Percentiles rank a stretch among this genome's conserved stretches.
Conservation (phyloP, 2,329 filamentous ascomycete species). For the Apiospora kogelbergensis region DNA sequence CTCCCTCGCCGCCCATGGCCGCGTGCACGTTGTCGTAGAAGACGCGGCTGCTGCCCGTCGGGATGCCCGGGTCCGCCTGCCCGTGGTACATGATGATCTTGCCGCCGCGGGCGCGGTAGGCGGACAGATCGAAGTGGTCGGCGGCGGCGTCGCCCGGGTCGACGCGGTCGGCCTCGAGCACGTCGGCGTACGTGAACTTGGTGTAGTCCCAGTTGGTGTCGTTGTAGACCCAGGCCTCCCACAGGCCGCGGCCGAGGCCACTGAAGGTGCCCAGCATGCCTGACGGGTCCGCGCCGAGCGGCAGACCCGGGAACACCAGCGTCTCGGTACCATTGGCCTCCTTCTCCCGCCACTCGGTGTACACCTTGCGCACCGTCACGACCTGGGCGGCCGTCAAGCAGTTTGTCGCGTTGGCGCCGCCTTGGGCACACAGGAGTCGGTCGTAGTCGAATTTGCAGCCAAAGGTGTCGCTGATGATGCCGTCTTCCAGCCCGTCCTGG, state of each 20-base stretch:
- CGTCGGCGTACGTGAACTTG: conserved; percentile 26
- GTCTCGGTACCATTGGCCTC: conserved; percentile 23
- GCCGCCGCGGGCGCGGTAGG: conserved; percentile 30
- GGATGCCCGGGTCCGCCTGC: conserved; percentile 31
- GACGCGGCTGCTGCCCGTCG: conserved; percentile 28
- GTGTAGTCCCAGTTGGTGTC: conserved; percentile 29
- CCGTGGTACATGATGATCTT: conserved; percentile 40
- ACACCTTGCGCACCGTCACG: conserved; percentile 30
- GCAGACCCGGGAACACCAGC: conserved; percentile 27
- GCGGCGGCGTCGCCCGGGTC: conserved; percentile 25
- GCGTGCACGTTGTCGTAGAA: conserved; percentile 31
- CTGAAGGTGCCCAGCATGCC: conserved; percentile 17
- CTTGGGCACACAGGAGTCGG: conserved; percentile 32
- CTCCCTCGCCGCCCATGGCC: conserved; percentile 21
- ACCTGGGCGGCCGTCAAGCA: conserved; percentile 43
- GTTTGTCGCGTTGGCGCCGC: conserved; percentile 12
- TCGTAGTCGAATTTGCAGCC: conserved; percentile 40
- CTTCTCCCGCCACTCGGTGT: conserved; percentile 26
- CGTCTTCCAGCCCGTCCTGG: conserved; percentile 42
- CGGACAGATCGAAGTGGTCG: conserved; percentile 31
- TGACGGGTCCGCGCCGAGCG: conserved; percentile 24
- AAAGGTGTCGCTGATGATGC: conserved; percentile 40
- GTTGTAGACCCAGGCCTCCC: conserved; percentile 26
- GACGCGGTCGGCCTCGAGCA: conserved; percentile 25
- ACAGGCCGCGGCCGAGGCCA: conserved; percentile 23